Evolutionary conservation across 2,329 filamentous ascomycete genomes (phyloP).

Genomic region (Beauveria medogensis): DNA sequence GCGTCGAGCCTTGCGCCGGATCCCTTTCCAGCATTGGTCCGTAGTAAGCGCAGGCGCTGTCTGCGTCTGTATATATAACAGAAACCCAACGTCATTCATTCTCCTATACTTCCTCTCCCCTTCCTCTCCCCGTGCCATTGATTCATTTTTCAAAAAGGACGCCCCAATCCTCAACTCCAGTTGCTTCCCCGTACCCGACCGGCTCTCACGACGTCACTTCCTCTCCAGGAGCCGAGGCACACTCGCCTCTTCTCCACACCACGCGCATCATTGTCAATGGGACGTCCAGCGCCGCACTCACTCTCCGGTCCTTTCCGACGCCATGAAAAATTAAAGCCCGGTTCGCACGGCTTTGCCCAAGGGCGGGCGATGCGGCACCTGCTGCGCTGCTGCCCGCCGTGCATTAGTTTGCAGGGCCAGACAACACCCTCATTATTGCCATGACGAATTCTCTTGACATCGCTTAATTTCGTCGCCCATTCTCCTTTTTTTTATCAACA

Average conservation of each 20-base stretch:
- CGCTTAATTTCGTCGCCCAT: background rate
- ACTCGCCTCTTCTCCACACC: background rate
- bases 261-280: background rate
- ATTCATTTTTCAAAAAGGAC: background rate
- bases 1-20: too few species aligned
- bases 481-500: background rate
- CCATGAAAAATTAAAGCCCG: background rate
- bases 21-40: background rate
- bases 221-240: conserved; percentile 11
- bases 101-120: background rate
- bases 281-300: background rate
- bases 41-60: conserved; percentile 1
- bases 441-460: conserved; percentile 2
- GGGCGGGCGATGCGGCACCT: too few species aligned
- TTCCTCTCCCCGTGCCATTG: too few species aligned
- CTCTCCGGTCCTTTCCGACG: conserved; percentile 10
- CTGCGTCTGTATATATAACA: background rate
- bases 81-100: background rate
- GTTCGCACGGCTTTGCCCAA: background rate
- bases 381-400: background rate
- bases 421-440: background rate
- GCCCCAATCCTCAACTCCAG: background rate
- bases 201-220: background rate
- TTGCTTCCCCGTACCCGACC: conserved; percentile 2
- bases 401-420: background rate